Conservation (phyloP, 2,329 filamentous ascomycete species). For the Hysterium pulicare region DNA sequence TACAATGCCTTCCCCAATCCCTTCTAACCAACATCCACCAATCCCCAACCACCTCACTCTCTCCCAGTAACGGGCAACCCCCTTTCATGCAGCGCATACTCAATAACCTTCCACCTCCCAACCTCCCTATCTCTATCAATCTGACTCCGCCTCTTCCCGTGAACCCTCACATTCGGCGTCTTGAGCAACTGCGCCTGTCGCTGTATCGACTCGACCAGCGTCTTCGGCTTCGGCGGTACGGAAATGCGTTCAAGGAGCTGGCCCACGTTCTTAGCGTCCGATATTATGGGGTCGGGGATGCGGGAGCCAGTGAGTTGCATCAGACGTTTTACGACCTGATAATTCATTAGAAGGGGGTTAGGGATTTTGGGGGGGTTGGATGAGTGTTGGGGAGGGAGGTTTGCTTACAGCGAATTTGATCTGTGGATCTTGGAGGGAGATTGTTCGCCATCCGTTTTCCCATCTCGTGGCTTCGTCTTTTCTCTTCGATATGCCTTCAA, state of each 20-base stretch:
- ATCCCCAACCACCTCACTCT: not conserved
- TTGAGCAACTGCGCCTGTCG: slow-evolving; percentile 45
- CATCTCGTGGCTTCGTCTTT: not conserved
- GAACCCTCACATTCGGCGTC: slow-evolving; percentile 68
- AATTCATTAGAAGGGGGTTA: slow-evolving; percentile 10
- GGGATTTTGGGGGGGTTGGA: slow-evolving; percentile 4
- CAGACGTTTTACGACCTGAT: slow-evolving; percentile 71
- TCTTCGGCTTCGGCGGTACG: slow-evolving; percentile 31
- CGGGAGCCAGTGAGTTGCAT: slow-evolving; percentile 74
- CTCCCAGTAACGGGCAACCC: slow-evolving; percentile 4
- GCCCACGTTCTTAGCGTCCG: slow-evolving; percentile 19
- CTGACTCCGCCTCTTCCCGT: slow-evolving; percentile 60
- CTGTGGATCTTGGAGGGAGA: slow-evolving; percentile 7
- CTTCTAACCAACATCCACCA: not conserved
- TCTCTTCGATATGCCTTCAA: not conserved
- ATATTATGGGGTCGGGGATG: slow-evolving; percentile 65
- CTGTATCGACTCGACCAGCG: slow-evolving; percentile 60
- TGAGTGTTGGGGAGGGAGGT: slow-evolving; percentile 17
- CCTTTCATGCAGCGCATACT: slow-evolving; percentile 56
- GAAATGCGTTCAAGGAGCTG: slow-evolving; percentile 25
- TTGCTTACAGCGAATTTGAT: slow-evolving; percentile 15
- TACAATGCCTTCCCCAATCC: too few relatives aligned
- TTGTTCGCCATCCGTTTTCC: slow-evolving; percentile 2
- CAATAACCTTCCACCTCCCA: slow-evolving; percentile 77
- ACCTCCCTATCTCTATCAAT: slow-evolving; percentile 68